Evolutionary conservation across 139 green algal genomes (phyloP).

Genomic region (Pleodorina starrii): DNA sequence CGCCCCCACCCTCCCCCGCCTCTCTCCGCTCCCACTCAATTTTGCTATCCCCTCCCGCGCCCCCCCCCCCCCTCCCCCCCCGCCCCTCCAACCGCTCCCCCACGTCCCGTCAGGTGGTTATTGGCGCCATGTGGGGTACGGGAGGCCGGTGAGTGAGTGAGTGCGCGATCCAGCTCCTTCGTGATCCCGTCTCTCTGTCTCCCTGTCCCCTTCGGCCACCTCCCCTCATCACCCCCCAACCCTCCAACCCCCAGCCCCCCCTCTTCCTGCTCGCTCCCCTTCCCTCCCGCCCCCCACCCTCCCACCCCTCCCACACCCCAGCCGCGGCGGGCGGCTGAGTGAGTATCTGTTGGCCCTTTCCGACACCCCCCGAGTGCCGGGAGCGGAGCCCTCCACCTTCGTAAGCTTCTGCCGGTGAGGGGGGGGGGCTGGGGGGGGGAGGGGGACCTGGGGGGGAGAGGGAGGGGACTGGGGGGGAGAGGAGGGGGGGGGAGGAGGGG

Average conservation of each 20-base stretch:
- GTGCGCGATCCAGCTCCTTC: too few relatives aligned
- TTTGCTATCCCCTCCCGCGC: too few relatives aligned
- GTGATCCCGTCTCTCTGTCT: neutral
- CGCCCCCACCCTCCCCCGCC: too few relatives aligned
- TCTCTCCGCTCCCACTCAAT: too few relatives aligned
- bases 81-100: neutral
- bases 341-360: conserved; percentile 83
- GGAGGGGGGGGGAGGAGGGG: too few relatives aligned
- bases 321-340: conserved; percentile 49
- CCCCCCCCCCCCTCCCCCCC: neutral
- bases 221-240: neutral
- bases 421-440: too few relatives aligned
- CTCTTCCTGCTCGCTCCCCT: neutral
- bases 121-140: conserved; percentile 77
- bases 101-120: conserved; percentile 64
- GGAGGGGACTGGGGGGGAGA: too few relatives aligned
- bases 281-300: too few relatives aligned
- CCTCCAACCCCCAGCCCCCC: neutral
- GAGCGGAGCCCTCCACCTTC: conserved; percentile 54
- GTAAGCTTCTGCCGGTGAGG: conserved; percentile 68
- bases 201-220: neutral
- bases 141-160: conserved; percentile 26
- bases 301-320: neutral
- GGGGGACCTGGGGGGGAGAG: too few relatives aligned
- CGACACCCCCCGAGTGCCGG: conserved; percentile 42